Base-by-base conservation (phyloP, 441 rosid genomes). In the Metrosideros polymorpha region DNA sequence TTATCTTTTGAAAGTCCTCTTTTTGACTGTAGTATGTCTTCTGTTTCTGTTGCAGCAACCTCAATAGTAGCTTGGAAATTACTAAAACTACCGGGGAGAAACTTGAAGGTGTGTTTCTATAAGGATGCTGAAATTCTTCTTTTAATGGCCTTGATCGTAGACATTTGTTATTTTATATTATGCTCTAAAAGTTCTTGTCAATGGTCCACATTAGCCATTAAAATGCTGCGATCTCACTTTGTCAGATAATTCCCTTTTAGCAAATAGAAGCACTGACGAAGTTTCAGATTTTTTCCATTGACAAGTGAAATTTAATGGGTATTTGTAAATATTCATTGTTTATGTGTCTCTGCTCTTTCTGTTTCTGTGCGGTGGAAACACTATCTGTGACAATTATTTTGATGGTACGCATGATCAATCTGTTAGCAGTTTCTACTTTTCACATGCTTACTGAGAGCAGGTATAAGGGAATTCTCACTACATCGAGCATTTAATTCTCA, bases 21-120 rank as follows among this genome's bases (percentile, higher is more conserved):
- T 30, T 63, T 56, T 84, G 56, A 85, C 91, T 50, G 83, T 77
- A 52, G 30, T 53, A 83, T 79, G 86, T 32, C 82, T 51, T 29
- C 35, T 86, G 54, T 85, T 87, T 75, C 57, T 52, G 50, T 89
- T 89, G 83, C 93, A 95, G 98, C 92, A 91, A 93, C 87, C 92
- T 90, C 55, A 90, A 85, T 86, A 91, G 89, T 82, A 90, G 89
- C 90, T 88, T 89, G 88, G 92, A 91, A 86, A 87, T 86, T 86
- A 84, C 93, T 57, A 89, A 89, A 84, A 86, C 82, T 85, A 57
- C 85, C 10, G 88, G 87, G 82, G 90, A 89, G 89, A 50, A 83
- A 84, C 75, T 83, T 14, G 88, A 92, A 91, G 96, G 98, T 93
- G 88, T 63, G 87, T 63, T 29, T 86, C 86, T 59, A 55, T 49